A percentile compares a stretch with the other conserved stretches of the same genome.
These are phyloP conservation scores for Neonothopanus nambi DNA, from an alignment of 1,284 basidiomycete species.

Conservation along the genomic window DNA sequence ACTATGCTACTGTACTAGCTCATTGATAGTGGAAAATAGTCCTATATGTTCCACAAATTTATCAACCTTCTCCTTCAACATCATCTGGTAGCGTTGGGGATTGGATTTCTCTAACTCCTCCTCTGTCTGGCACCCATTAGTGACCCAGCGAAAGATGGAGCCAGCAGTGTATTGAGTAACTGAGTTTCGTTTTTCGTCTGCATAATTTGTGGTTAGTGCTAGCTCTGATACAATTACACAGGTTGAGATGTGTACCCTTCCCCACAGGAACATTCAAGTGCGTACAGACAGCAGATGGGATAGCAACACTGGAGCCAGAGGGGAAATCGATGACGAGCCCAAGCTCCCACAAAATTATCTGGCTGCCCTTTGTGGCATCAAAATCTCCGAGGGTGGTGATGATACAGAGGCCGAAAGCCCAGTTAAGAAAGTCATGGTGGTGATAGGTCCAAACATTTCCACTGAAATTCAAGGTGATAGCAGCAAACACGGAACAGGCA, in stretches of 20 bases:
- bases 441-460: not conserved
- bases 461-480: slow-evolving; percentile 4
- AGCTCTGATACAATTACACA: no score
- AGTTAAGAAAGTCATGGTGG: not conserved
- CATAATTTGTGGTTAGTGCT: no score
- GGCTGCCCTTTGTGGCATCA: not conserved
- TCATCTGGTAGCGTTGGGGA: not conserved
- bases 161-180: slow-evolving; percentile 11
- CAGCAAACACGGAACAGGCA: not conserved
- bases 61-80: not conserved
- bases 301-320: not conserved
- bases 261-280: slow-evolving; percentile 3
- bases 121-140: slow-evolving; percentile 1
- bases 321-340: slow-evolving; percentile 5
- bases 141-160: not conserved
- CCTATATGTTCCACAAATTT: not conserved
- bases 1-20: no score
- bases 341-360: slow-evolving; percentile 4
- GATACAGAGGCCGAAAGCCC: not conserved
- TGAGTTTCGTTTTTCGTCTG: not conserved
- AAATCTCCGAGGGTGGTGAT: slow-evolving; percentile 1
- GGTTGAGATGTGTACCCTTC: no score
- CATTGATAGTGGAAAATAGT: slow-evolving; percentile 1
- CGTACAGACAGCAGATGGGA: slow-evolving; percentile 5
- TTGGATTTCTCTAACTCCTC: not conserved